A percentile compares a stretch with the other conserved stretches of the same genome.
Evolutionary conservation across 2,329 filamentous ascomycete species (phyloP).

Genomic region (Fusarium pseudoanthophilum): DNA sequence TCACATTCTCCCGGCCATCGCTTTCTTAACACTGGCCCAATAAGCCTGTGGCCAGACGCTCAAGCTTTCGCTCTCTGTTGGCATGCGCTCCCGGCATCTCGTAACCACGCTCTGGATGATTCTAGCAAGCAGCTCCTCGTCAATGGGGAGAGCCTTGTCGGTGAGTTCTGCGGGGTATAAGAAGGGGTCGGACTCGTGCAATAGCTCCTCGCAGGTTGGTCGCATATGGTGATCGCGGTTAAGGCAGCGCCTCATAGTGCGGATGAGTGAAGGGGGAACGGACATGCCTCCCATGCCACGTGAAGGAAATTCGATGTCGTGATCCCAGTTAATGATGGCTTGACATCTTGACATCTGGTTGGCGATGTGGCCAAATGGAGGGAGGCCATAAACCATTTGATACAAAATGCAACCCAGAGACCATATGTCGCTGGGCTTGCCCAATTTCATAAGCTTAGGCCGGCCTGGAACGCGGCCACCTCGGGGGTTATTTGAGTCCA

Average conservation of each 20-base stretch:
- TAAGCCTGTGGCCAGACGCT: slow-evolving; percentile 70
- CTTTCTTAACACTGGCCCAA: slow-evolving; percentile 68
- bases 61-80: slow-evolving; percentile 66
- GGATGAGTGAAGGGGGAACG: slow-evolving; percentile 68
- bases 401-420: slow-evolving; percentile 95
- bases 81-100: slow-evolving; percentile 67
- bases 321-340: slow-evolving; percentile 83
- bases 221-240: slow-evolving; percentile 70
- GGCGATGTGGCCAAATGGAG: slow-evolving; percentile 90
- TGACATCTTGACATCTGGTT: slow-evolving; percentile 89
- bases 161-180: slow-evolving; percentile 69
- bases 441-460: slow-evolving; percentile 90
- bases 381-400: slow-evolving; percentile 98
- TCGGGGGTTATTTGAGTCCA: slow-evolving; percentile 80
- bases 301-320: slow-evolving; percentile 77
- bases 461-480: slow-evolving; percentile 56
- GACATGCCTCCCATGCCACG: slow-evolving; percentile 72
- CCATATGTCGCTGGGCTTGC: slow-evolving; percentile 97
- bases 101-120: slow-evolving; percentile 72
- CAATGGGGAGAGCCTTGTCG: slow-evolving; percentile 67
- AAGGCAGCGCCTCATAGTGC: slow-evolving; percentile 72
- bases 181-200: slow-evolving; percentile 69
- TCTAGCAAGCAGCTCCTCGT: slow-evolving; percentile 69
- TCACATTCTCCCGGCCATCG: slow-evolving; percentile 52
- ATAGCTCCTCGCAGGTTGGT: slow-evolving; percentile 71